Conservation (phyloP, 2,329 filamentous ascomycete species). For the Pseudocercospora musae region DNA sequence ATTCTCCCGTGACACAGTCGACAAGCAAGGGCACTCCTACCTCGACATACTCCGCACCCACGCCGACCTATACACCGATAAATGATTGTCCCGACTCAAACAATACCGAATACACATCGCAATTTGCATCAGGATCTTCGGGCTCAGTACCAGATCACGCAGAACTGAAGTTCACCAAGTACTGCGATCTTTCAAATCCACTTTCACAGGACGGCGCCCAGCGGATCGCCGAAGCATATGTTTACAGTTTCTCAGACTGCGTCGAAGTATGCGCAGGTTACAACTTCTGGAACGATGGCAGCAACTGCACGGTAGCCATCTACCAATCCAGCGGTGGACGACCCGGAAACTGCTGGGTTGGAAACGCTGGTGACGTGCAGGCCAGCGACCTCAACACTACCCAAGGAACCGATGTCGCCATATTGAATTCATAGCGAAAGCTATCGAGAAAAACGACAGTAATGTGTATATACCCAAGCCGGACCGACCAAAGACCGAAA, state of each 20-base stretch:
- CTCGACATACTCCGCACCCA: conserved; percentile 30
- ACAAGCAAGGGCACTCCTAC: conserved; percentile 21
- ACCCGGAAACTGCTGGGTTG: conserved; percentile 36
- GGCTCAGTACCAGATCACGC: conserved; percentile 10
- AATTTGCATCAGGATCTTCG: conserved; percentile 17
- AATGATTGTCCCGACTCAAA: conserved; percentile 33
- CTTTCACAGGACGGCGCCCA: conserved; percentile 20
- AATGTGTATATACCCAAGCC: conserved; percentile 13
- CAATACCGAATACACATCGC: conserved; percentile 33
- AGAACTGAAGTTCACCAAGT: conserved; percentile 32
- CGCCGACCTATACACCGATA: conserved; percentile 34
- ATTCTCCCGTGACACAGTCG: conserved; percentile 18
- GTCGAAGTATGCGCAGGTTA: conserved; percentile 36
- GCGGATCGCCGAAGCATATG: conserved; percentile 32
- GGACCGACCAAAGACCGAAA: neutral
- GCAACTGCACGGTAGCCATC: conserved; percentile 34
- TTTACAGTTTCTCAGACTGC: conserved; percentile 38
- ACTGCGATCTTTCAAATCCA: conserved; percentile 34
- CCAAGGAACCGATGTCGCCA: conserved; percentile 26
- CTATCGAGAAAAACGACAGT: conserved; percentile 7
- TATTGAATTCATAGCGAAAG: conserved; percentile 15
- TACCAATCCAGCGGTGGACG: conserved; percentile 28
- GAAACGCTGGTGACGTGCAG: conserved; percentile 19
- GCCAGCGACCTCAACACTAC: conserved; percentile 16
- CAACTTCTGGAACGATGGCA: conserved; percentile 25